phyloP scores from a whole-genome alignment of 352 stramenopile genomes.

The Pythium dissimile region DNA sequence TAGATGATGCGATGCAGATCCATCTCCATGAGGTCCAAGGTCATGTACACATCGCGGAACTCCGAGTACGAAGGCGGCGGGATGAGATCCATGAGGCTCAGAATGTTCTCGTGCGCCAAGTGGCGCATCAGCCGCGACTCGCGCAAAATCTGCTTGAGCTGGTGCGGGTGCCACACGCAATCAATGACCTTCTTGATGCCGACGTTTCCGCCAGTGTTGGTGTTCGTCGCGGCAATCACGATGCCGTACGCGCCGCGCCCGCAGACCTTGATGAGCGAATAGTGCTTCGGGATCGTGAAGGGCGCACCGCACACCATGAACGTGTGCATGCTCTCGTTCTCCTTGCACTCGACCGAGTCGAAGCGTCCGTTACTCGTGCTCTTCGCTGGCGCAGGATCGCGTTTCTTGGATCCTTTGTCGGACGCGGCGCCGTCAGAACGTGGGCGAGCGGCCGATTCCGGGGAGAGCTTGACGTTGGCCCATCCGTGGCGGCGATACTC shows the following conservation, averaged over 20 bases:
- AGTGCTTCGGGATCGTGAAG: slow-evolving; percentile 83
- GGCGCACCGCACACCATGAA: slow-evolving; percentile 88
- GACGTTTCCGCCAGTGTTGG: slow-evolving; percentile 75
- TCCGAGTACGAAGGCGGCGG: slow-evolving; percentile 79
- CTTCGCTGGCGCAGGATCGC: slow-evolving; percentile 29
- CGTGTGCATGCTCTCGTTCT: slow-evolving; percentile 85
- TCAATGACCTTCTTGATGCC: slow-evolving; percentile 92
- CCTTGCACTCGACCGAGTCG: slow-evolving; percentile 76
- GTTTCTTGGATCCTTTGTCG: slow-evolving; percentile 31
- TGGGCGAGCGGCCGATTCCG: slow-evolving; percentile 47
- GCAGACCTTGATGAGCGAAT: slow-evolving; percentile 88
- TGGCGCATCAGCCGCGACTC: slow-evolving; percentile 83
- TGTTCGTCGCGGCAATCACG: slow-evolving; percentile 86
- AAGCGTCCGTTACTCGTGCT: slow-evolving; percentile 9
- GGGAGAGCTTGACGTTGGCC: slow-evolving; percentile 78
- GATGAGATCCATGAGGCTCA: slow-evolving; percentile 84
- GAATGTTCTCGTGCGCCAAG: slow-evolving; percentile 81
- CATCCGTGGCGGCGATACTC: slow-evolving; percentile 64
- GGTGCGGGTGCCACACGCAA: slow-evolving; percentile 87
- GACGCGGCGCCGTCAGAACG: slow-evolving; percentile 49
- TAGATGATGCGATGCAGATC: slow-evolving; percentile 92
- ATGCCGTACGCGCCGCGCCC: slow-evolving; percentile 87
- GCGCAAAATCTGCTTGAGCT: slow-evolving; percentile 88
- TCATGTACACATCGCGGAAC: slow-evolving; percentile 90
- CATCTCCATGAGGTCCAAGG: slow-evolving; percentile 91